A percentile compares a stretch with the other conserved stretches of the same genome.
phyloP scores from a whole-genome alignment of 768 basidiomycete genomes.

The Auricularia sp. region DNA sequence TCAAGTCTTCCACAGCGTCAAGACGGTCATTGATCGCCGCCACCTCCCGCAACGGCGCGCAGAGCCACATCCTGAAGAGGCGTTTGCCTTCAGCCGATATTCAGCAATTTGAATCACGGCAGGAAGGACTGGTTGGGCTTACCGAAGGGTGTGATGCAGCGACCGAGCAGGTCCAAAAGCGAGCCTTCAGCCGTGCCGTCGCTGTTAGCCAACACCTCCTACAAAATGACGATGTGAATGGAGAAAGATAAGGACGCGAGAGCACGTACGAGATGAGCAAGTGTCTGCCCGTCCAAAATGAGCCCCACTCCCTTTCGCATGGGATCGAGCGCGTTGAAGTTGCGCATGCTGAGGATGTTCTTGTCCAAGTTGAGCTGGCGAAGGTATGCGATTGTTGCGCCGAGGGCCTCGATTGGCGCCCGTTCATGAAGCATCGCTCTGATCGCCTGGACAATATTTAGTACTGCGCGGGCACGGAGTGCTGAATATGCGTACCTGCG shows the following conservation, averaged over 20 bases:
- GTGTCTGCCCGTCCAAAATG: slow-evolving; percentile 86
- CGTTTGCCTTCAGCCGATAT: slow-evolving; percentile 57
- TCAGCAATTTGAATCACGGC: too few species aligned
- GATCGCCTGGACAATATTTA: neutral
- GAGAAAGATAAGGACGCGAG: too few species aligned
- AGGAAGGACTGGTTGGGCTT: slow-evolving; percentile 12
- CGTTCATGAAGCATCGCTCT: neutral
- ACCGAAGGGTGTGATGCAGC: slow-evolving; percentile 92
- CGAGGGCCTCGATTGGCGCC: neutral
- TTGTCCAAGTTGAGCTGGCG: slow-evolving; percentile 92
- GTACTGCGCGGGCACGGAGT: too few species aligned
- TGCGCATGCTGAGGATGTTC: slow-evolving; percentile 89
- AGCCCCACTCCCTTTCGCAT: slow-evolving; percentile 60
- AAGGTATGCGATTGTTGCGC: slow-evolving; percentile 48
- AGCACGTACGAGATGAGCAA: slow-evolving; percentile 69
- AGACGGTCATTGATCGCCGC: slow-evolving; percentile 86
- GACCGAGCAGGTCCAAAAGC: slow-evolving; percentile 65
- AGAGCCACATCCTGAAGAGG: slow-evolving; percentile 94
- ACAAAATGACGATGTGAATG: neutral
- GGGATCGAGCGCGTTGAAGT: slow-evolving; percentile 96
- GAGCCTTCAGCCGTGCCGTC: slow-evolving; percentile 92
- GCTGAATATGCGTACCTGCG: neutral
- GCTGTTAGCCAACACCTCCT: slow-evolving; percentile 76
- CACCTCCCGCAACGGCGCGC: slow-evolving; percentile 76
- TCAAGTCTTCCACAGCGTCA: slow-evolving; percentile 88